phyloP scores from a whole-genome alignment of 305 asterid species.

The Fraxinus baroniana region DNA sequence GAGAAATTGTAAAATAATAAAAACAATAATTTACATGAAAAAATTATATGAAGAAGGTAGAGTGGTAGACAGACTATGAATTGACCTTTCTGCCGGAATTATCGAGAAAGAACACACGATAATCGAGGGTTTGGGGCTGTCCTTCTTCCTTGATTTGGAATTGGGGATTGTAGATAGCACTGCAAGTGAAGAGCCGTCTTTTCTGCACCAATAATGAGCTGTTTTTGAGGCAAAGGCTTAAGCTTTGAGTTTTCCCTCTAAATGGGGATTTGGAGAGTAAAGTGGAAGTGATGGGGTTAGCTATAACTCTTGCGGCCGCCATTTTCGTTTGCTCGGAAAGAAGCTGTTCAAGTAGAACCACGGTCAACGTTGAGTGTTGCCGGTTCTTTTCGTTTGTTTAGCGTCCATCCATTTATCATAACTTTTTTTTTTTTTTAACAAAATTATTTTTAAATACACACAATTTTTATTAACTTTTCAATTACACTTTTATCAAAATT shows the following conservation, averaged over 20 bases:
- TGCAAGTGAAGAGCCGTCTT: conserved; percentile 67
- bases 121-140: conserved; percentile 79
- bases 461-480: too few species aligned
- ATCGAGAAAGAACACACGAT: conserved; percentile 78
- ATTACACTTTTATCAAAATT: too few species aligned
- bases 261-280: conserved; percentile 47
- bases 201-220: conserved; percentile 36
- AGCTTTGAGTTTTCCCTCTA: conserved; percentile 34
- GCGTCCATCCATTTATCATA: not conserved
- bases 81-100: conserved; percentile 79
- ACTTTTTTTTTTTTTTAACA: too few species aligned
- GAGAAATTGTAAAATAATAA: not conserved
- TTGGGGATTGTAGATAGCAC: conserved; percentile 71
- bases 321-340: conserved; percentile 28
- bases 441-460: too few species aligned
- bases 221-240: conserved; percentile 44
- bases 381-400: not conserved
- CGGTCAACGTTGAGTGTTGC: not conserved
- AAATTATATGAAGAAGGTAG: not conserved
- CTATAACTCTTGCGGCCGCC: conserved; percentile 80
- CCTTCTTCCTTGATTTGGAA: conserved; percentile 73
- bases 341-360: not conserved
- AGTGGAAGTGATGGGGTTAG: conserved; percentile 48
- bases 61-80: not conserved
- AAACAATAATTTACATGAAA: not conserved